Base-by-base conservation (phyloP, 1,284 basidiomycete genomes). In the Rhodotorula sp. region DNA sequence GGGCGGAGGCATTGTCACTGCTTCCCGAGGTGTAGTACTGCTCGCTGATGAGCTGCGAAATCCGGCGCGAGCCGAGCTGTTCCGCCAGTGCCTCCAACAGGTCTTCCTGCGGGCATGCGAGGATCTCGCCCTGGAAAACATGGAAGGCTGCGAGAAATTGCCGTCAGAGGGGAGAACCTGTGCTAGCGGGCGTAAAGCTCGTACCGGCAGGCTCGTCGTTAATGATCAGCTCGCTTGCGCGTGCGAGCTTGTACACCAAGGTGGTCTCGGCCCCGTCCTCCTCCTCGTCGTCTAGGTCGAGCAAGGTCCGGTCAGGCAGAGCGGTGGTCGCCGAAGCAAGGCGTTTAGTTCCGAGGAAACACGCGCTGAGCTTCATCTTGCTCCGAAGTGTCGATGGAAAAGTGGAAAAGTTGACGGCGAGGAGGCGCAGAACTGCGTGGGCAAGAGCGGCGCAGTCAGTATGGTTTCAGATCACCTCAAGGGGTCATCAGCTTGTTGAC, bases 71-170 rank as follows among this genome's bases (percentile, higher is more conserved):
- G 5, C 84, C 84, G 4, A 85, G 79, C 44, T 80, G 76, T 7
- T 75, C 73, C 0, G 59, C 81, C 66, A 78, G 89, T 87, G 69
- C 84, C 85, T 93, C 89, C 8, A 93, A 82, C 33, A 90, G 83
- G 76, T 95, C 93, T 79, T 98, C 95, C 78, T 95, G 94, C 0
- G 93, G 95, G 6, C 92, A 93, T 0, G 86, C 86, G 78, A 90
- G 93, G 22, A 95, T 82, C 3, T 86, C 84, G 61, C 88, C 86
- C 14, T 89, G 87, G 78, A 95, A 95, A 46, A 89, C 84, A 70
- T 90, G 88, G 76, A 70, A 75, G 2, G 71, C 71, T 68, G 62
- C 14, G 30, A 2, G 4, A 2, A 26, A 3, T 15, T 15, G n/a
- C 7, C 24, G 20, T 4, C 26, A 37, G 46, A 2, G 6, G 18